Percentiles rank a stretch among this genome's conserved stretches.
phyloP scores from a whole-genome alignment of 2,329 filamentous ascomycete species.

The Microascus cirrosus region DNA sequence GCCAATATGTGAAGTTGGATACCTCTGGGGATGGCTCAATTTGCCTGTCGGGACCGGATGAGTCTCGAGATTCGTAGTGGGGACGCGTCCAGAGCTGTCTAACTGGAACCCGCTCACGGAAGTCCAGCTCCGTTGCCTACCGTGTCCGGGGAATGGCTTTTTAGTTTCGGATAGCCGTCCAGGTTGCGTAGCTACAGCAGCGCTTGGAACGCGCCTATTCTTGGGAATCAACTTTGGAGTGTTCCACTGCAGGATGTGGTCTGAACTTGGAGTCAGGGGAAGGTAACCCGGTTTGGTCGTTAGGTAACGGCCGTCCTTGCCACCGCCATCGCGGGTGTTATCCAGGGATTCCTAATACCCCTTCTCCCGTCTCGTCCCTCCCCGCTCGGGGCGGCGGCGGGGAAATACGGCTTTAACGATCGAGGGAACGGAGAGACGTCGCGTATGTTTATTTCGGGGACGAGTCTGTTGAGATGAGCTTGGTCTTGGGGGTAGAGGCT shows the following conservation, averaged over 20 bases:
- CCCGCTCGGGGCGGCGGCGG: constrained; percentile 35
- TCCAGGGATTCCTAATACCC: constrained; percentile 16
- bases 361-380: constrained; percentile 29
- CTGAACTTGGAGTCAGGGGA: constrained; percentile 14
- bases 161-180: constrained; percentile 11
- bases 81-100: neutral
- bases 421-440: neutral
- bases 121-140: neutral
- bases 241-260: constrained; percentile 23
- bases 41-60: neutral
- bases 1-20: neutral
- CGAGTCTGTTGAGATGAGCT: neutral
- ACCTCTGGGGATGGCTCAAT: neutral
- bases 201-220: constrained; percentile 6
- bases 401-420: constrained; percentile 28
- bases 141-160: constrained; percentile 6
- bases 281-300: constrained; percentile 2
- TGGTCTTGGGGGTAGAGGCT: neutral
- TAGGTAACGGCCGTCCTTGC: constrained; percentile 6
- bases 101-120: constrained; percentile 5
- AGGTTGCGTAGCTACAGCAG: neutral
- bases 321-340: neutral
- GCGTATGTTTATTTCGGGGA: neutral
- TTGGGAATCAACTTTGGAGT: constrained; percentile 17
- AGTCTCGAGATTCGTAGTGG: neutral